These are phyloP conservation scores for Cladosporium oxysporum DNA, from an alignment of 2,329 filamentous ascomycete genomes.

Conservation along the genomic window DNA sequence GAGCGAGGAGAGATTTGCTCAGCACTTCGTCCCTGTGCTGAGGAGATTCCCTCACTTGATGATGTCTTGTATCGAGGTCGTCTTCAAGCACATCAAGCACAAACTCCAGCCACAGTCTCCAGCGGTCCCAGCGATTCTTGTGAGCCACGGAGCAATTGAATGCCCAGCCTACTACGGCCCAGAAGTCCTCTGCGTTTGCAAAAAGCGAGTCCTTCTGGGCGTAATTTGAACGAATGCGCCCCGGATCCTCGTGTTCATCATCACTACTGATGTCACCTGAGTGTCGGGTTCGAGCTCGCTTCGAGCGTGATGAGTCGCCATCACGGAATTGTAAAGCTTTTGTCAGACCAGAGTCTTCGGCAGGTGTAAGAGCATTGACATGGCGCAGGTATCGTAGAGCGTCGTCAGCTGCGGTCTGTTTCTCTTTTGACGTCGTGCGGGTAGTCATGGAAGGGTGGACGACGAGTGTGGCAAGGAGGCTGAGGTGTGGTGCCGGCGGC, in stretches of 20 bases:
- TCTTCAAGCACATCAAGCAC: conserved; percentile 73
- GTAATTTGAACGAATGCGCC: conserved; percentile 59
- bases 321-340: conserved; percentile 69
- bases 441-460: conserved; percentile 80
- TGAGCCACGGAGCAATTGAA: conserved; percentile 82
- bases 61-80: conserved; percentile 40
- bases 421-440: conserved; percentile 63
- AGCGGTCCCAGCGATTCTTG: conserved; percentile 75
- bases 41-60: conserved; percentile 23
- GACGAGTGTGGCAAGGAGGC: conserved; percentile 76
- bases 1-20: conserved; percentile 59
- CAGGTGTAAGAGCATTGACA: conserved; percentile 65
- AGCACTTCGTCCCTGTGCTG: conserved; percentile 37
- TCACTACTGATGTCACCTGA: conserved; percentile 39
- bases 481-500: conserved; percentile 72
- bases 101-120: conserved; percentile 77
- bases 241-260: conserved; percentile 42
- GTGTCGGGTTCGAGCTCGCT: conserved; percentile 24
- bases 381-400: conserved; percentile 71
- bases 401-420: conserved; percentile 63
- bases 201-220: conserved; percentile 70
- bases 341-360: conserved; percentile 68
- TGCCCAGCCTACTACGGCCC: conserved; percentile 85
- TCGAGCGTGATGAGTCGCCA: conserved; percentile 21
- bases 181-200: conserved; percentile 80